Evolutionary conservation across 768 basidiomycete genomes (phyloP), one percentile per base, ranked within the genome.

Genomic region (Trametes punicea): DNA sequence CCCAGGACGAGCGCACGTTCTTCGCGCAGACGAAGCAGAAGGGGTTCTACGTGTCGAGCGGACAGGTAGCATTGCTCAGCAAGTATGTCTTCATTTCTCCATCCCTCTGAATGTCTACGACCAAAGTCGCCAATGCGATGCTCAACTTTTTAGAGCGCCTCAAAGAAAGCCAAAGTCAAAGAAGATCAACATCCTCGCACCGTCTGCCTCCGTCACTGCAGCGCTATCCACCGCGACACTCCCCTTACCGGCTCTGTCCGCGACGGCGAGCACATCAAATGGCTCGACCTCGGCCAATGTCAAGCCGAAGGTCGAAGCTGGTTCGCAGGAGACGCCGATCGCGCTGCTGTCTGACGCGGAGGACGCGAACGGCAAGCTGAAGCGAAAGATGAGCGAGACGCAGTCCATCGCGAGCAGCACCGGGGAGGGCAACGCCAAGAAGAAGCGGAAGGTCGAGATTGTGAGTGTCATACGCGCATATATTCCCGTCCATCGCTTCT

Each of bases 21-120:
- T 90, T 94, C 64, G 92, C 89, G 4, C 86, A 92, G 70, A 96
- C 95, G 4, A 92, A 89, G 70, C 92, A 95, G 65, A 85, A 88
- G 56, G 93, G 92, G 1, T 97, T 95, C 75, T 96, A 94, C 66
- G 94, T 98, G 9, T 90, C 88, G 6, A 81, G 81, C 29, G 94
- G 94, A 2, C 87, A 91, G 65, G 88, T 98, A 13, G 92, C 92
- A 3, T 69, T 98, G 11, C 75, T 93, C 64, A 89, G 93, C 74
- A 85, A 84, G 74, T 69, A 39, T 33, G 68, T 62, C 15, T 71
- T 80, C 56, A 49, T 73, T 63, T 15, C 0, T n/a, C 39, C 21
- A 2, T 30, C 21, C 7, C 56, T 31, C 50, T 50, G 9, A 23
- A 23, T 0, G 10, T 26, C 27, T 8, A 55, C 47, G 20, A 20